These are phyloP conservation scores for Leersia perrieri DNA, from an alignment of 176 grass and related monocot genomes.

Conservation along the genomic window DNA sequence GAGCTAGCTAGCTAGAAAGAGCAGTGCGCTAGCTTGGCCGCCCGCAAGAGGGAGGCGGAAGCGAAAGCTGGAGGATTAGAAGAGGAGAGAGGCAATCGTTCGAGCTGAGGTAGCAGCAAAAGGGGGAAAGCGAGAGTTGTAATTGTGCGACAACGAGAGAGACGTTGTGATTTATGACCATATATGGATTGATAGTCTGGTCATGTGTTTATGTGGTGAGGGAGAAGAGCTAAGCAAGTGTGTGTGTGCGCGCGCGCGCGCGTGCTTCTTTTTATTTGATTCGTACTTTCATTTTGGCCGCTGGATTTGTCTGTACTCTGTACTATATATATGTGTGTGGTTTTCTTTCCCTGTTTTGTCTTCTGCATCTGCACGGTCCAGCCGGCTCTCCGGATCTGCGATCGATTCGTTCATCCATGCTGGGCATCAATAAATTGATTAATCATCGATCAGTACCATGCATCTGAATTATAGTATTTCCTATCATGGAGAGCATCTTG, in stretches of 20 bases:
- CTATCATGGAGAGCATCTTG: neutral
- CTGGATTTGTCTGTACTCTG: slow-evolving; percentile 31
- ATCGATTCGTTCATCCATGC: neutral
- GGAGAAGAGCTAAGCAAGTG: slow-evolving; percentile 1
- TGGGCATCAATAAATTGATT: slow-evolving; percentile 12
- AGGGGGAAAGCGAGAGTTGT: slow-evolving; percentile 34
- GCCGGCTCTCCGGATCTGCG: slow-evolving; percentile 27
- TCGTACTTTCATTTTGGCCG: slow-evolving; percentile 33
- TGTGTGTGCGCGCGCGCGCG: too few species aligned
- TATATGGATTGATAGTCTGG: neutral
- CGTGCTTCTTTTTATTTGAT: neutral
- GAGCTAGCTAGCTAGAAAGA: neutral
- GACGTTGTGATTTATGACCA: neutral
- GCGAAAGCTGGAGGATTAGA: neutral
- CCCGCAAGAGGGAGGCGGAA: neutral
- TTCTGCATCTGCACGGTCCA: neutral
- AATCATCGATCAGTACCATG: neutral
- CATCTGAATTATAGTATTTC: neutral
- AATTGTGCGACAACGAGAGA: slow-evolving; percentile 1
- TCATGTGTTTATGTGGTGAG: neutral
- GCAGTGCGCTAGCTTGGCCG: neutral
- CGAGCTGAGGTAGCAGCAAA: neutral
- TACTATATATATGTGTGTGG: neutral
- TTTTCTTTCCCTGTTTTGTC: neutral
- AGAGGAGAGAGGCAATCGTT: neutral